Base-by-base conservation (phyloP, 495 filamentous ascomycete genomes). In the Cairneyella variabilis region DNA sequence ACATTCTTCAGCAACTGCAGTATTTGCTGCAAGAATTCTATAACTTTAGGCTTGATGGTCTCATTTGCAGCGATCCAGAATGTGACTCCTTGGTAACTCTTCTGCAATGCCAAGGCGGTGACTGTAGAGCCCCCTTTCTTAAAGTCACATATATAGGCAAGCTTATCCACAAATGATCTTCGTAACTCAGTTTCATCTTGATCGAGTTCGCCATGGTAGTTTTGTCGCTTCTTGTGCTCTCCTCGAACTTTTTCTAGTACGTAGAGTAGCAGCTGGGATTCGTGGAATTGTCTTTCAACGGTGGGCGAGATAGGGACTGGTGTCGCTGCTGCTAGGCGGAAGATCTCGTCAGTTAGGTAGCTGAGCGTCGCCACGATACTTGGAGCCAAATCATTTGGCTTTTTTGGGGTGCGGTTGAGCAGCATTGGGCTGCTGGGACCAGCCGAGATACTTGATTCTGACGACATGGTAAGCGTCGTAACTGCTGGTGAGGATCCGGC, bases 71-170 rank as follows among this genome's bases (percentile, higher is more conserved):
- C 45, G 5, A 48, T 8, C 45, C 45, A 48, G 21, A 48, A 48
- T 10, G n/a, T 48, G 21, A 34, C 45, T 9, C 45, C 45, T 17
- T 30, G 21, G 23, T 30, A 34, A 17, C 14, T 30, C 18, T 30
- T 34, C 27, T 48, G 25, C 4, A 48, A 23, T 20, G 45, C 45
- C 21, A 48, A 17, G 18, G 45, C 45, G 1, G 45, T 37, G 14
- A 34, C 45, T 17, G 45, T 48, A 16, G 23, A 30, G 1, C 45
- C 30, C 1, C 45, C 41, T 26, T 44, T 44, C 23, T 32, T 48
- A 20, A 18, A 34, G 18, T 48, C 45, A 48, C 45, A 48, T 11
- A 48, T 34, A 34, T 44, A 44, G 41, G 45, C 45, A 48, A 32
- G 45, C 45, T 48, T 30, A 23, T 34, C 45, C 4, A 37, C 7